These are phyloP conservation scores for Aspergillus funiculosus DNA, from an alignment of 495 filamentous ascomycete species.

Conservation along the genomic window DNA sequence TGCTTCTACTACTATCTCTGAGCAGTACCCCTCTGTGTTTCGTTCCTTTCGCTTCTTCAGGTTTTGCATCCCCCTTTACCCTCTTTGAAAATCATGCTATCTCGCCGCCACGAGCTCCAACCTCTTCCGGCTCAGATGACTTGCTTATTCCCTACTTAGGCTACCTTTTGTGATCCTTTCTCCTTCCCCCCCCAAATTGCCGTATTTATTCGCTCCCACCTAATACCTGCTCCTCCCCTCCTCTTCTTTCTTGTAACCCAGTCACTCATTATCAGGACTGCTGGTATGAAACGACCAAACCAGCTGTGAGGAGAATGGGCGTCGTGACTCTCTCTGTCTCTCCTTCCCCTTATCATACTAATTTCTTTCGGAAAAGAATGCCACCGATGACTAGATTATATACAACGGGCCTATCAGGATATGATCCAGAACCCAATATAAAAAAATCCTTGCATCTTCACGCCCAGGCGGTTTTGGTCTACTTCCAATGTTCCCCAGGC, in stretches of 20 bases:
- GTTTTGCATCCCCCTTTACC: constrained; percentile 13
- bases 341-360: neutral
- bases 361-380: neutral
- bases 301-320: too few relatives aligned
- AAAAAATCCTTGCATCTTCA: neutral
- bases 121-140: constrained; percentile 11
- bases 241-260: too few relatives aligned
- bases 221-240: too few relatives aligned
- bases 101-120: constrained; percentile 3
- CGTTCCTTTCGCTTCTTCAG: constrained; percentile 14
- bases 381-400: neutral
- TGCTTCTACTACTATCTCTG: constrained; percentile 13
- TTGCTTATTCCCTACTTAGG: constrained; percentile 9
- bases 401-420: constrained; percentile 1
- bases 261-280: too few relatives aligned
- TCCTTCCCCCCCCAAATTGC: neutral
- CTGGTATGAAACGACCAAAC: too few relatives aligned
- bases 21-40: constrained; percentile 17
- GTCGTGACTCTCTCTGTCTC: constrained; percentile 1
- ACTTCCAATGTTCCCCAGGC: too few relatives aligned
- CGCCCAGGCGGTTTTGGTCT: too few relatives aligned
- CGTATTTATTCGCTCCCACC: too few relatives aligned
- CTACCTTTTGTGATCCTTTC: neutral
- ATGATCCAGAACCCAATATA: neutral
- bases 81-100: constrained; percentile 11